Percentiles rank a stretch among this genome's conserved stretches.
Evolutionary conservation across 1,284 basidiomycete species (phyloP).

Genomic region (Ceratobasidium sp.): DNA sequence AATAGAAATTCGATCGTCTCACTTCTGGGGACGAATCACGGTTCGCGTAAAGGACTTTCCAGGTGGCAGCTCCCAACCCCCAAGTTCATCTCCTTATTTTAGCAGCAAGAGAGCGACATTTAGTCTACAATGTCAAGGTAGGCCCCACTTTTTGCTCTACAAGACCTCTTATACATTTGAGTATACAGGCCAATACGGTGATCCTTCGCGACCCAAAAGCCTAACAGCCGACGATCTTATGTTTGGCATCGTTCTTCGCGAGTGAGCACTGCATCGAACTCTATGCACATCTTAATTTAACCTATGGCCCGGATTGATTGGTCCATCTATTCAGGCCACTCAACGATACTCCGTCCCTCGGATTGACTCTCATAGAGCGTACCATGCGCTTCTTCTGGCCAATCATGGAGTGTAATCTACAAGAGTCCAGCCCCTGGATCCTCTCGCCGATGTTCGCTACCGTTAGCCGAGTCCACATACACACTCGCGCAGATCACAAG

Average conservation of each 20-base stretch:
- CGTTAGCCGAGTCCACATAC: slow-evolving; percentile 25
- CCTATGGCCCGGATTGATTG: background rate
- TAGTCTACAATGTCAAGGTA: slow-evolving; percentile 43
- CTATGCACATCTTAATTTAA: background rate
- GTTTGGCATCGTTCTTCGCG: slow-evolving; percentile 45
- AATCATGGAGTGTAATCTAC: slow-evolving; percentile 33
- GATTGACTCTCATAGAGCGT: slow-evolving; percentile 30
- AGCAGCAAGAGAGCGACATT: slow-evolving; percentile 34
- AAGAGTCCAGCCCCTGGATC: slow-evolving; percentile 19
- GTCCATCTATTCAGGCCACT: slow-evolving; percentile 13
- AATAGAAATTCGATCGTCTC: slow-evolving; percentile 15
- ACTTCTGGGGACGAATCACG: slow-evolving; percentile 36
- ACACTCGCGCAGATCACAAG: background rate
- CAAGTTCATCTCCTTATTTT: slow-evolving; percentile 31
- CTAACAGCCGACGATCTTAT: slow-evolving; percentile 42
- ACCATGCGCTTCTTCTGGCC: slow-evolving; percentile 45
- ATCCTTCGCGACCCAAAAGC: background rate
- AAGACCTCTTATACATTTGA: background rate
- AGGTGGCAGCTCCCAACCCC: background rate
- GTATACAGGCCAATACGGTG: slow-evolving; percentile 33
- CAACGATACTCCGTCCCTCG: slow-evolving; percentile 34
- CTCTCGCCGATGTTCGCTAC: slow-evolving; percentile 40
- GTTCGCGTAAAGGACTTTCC: slow-evolving; percentile 37
- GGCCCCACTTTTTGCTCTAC: background rate
- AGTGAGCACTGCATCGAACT: slow-evolving; percentile 18